A percentile compares a stretch with the other conserved stretches of the same genome.
These are phyloP conservation scores for Lichenothelia convexa DNA, from an alignment of 495 filamentous ascomycete genomes.

Conservation along the genomic window DNA sequence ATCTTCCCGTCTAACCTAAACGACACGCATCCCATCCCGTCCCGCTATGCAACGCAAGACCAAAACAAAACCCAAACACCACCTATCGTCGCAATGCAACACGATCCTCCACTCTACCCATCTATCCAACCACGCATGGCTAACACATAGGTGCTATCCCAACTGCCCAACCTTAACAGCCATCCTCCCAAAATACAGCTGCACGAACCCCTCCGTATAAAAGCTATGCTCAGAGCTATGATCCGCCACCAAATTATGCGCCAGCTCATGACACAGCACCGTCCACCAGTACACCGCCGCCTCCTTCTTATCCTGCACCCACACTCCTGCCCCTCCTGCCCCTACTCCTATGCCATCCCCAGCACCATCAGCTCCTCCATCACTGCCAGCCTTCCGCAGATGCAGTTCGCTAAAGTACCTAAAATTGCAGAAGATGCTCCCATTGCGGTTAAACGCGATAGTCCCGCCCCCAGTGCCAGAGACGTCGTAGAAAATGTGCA, in stretches of 20 bases:
- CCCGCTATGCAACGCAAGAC: too few relatives aligned
- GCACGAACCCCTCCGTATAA: conserved; percentile 36
- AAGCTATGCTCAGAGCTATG: conserved; percentile 73
- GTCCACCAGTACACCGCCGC: conserved; percentile 84
- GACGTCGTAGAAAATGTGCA: conserved; percentile 88
- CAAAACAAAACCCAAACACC: too few relatives aligned
- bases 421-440: conserved; percentile 85
- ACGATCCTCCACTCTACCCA: too few relatives aligned
- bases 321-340: conserved; percentile 8
- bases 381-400: conserved; percentile 13
- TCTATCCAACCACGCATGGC: too few relatives aligned
- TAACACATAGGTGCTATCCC: too few relatives aligned
- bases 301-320: conserved; percentile 29
- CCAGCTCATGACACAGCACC: conserved; percentile 77
- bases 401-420: conserved; percentile 74
- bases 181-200: neutral
- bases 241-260: conserved; percentile 70
- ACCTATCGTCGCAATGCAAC: too few relatives aligned
- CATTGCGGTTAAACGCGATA: conserved; percentile 81
- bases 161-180: too few relatives aligned
- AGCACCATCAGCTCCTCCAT: conserved; percentile 3
- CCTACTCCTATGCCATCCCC: conserved; percentile 11
- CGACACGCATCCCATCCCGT: too few relatives aligned
- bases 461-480: conserved; percentile 51
- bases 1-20: too few relatives aligned